Conservation (phyloP, 306 rosid species). For the Spatholobus suberectus region DNA sequence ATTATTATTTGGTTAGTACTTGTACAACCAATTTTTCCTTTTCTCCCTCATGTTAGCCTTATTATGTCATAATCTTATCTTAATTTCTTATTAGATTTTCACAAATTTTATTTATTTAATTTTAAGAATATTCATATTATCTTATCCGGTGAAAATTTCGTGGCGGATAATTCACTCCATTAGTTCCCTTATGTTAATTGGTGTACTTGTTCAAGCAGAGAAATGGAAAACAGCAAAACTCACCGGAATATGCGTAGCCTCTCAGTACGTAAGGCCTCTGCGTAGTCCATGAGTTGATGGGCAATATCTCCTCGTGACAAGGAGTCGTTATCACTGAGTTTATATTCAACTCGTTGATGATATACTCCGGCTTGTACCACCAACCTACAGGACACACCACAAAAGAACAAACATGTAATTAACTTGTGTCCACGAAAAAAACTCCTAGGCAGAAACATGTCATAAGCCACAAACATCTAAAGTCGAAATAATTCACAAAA, state of each 20-base stretch:
- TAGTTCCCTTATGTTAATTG: neutral
- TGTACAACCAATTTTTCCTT: neutral
- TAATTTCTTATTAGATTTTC: neutral
- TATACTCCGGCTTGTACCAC: conserved; percentile 92
- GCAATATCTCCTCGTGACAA: conserved; percentile 78
- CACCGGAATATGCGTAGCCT: conserved; percentile 93
- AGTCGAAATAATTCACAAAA: neutral
- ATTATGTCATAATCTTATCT: neutral
- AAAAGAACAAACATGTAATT: neutral
- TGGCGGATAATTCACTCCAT: neutral
- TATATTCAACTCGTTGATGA: conserved; percentile 82
- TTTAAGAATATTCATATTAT: neutral
- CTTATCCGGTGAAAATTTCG: neutral
- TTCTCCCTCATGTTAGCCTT: neutral
- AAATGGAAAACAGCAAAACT: neutral
- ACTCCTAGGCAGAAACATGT: neutral
- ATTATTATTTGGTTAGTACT: neutral
- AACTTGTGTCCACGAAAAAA: neutral
- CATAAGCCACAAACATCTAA: neutral
- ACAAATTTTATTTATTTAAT: neutral
- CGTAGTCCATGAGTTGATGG: conserved; percentile 77
- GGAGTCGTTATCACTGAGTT: conserved; percentile 93
- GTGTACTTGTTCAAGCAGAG: neutral
- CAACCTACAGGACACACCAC: conserved; percentile 56
- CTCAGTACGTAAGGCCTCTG: conserved; percentile 67